Conservation (phyloP, 208 protist species). For the Herpetomonas muscarum region DNA sequence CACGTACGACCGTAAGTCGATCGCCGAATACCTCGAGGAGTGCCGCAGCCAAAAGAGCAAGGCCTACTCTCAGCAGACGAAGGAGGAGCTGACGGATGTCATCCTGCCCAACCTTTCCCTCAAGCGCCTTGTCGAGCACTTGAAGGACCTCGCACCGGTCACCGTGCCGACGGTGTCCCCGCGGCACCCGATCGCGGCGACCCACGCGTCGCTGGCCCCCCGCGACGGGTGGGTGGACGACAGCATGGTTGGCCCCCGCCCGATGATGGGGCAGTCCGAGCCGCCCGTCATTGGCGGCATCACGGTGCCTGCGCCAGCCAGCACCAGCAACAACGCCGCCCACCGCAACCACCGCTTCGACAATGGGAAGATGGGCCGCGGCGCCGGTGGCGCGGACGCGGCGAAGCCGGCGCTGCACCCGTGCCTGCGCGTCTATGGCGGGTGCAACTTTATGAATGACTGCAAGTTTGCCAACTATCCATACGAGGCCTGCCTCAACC, state of each 20-base stretch:
- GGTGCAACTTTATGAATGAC: constrained; percentile 86
- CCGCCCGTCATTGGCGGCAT: constrained; percentile 6
- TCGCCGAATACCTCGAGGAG: constrained; percentile 68
- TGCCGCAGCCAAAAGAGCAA: constrained; percentile 70
- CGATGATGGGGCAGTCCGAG: neutral
- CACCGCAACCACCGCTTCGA: constrained; percentile 9
- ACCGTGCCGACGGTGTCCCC: constrained; percentile 34
- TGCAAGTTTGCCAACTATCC: constrained; percentile 88
- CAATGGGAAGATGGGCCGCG: neutral
- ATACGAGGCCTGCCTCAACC: constrained; percentile 83
- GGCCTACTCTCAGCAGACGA: constrained; percentile 80
- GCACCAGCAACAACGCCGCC: constrained; percentile 10
- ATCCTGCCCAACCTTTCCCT: constrained; percentile 77
- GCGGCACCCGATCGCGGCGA: constrained; percentile 15
- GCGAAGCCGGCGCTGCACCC: constrained; percentile 54
- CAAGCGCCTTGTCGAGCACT: constrained; percentile 55
- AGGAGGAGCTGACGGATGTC: constrained; percentile 81
- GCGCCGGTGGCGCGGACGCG: neutral
- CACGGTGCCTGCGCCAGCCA: constrained; percentile 15
- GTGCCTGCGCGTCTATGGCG: constrained; percentile 85
- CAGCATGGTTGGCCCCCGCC: neutral
- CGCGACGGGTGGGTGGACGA: neutral
- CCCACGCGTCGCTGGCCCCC: constrained; percentile 15
- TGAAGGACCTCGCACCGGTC: constrained; percentile 41
- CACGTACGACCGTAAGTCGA: constrained; percentile 73